Evolutionary conservation across 345 rosid species (phyloP), one percentile per base, ranked within the genome.

Genomic region (Fremontodendron californicum): DNA sequence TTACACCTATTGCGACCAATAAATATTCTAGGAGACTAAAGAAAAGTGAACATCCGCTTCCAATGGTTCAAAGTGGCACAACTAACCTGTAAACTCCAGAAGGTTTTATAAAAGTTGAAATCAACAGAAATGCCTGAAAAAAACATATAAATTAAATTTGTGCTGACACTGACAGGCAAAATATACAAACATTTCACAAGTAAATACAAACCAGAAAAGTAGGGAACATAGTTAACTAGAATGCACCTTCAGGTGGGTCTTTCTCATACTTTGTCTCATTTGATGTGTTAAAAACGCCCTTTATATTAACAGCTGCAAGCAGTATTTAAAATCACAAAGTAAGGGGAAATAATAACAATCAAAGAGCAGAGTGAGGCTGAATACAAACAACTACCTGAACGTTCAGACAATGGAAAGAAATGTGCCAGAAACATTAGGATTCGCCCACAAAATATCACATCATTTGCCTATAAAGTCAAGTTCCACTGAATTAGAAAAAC

Each of bases 371-470:
- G 27, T 6, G 46, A 23, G 52, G 37, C 66, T 60, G 39, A 77
- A 74, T 70, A 78, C 27, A 70, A 79, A 55, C 25, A 75, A 12
- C 43, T 86, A 92, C 99, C 99, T 81, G 99, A 96, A 58, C 98
- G 97, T 78, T 96, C 98, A 0, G 99, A 96, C 29, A 96, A 71
- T 5, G 99, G 99, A 74, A 96, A 93, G 82, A 96, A 94, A 80
- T 96, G 97, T 60, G 99, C 98, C 77, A 96, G 84, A 77, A 96
- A 93, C 97, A 92, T 92, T 76, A 96, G 98, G 79, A 96, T 96
- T 55, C 97, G 88, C 81, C 99, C 99, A 74, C 98, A 96, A 74
- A 94, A 94, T 65, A 96, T 95, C 58, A 93, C 99, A 85, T 96
- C 98, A 81, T 89, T 96, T 31, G 99, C 98, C 99, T 96, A 81